Base-by-base conservation (phyloP, 768 basidiomycete genomes). In the Sarcodon sp. region DNA sequence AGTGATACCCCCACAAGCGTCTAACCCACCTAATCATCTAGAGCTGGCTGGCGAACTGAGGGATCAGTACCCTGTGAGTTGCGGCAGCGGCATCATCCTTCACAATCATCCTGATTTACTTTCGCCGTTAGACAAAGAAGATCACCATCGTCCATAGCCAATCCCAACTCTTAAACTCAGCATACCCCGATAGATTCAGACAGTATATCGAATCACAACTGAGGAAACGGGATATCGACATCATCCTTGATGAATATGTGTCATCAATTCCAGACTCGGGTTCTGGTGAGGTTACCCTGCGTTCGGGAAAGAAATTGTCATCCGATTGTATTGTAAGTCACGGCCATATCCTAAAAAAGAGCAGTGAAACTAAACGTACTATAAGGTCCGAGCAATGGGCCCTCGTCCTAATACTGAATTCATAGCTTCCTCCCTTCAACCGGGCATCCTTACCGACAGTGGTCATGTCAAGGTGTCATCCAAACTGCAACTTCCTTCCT, bases 121-220 rank as follows among this genome's bases (percentile, higher is more conserved):
- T 27, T 34, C 13, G 9, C 5, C 6, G 21, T 32, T 43, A 66
- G 62, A 47, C 47, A 16, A 67, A 61, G 58, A 79, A 73, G 51
- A 69, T 85, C 12, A 80, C 80, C 13, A 69, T 86, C 43, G 72
- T 86, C 8, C 83, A 85, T 9, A 66, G 69, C 21, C 63, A 69
- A n/a, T 46, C 52, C 1, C 59, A 69, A n/a, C 69, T 83, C 35
- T 65, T 85, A 50, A 81, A 80, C 50, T 58, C 66, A 4, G 60
- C 69, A 0, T 85, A 84, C 55, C 71, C 79, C 0, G 57, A 66
- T 8, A 69, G 70, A 44, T 76, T 75, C 60, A 72, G 83, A 45
- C 68, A 66, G 27, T 67, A 61, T 16, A 56, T 77, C 1, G 71
- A 69, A 44, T 59, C 63, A 2, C 65, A 68, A 12, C 51, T 79